Percentiles rank a stretch among this genome's conserved stretches.
phyloP scores from a whole-genome alignment of 306 rosid genomes.

The Notholithocarpus densiflorus region DNA sequence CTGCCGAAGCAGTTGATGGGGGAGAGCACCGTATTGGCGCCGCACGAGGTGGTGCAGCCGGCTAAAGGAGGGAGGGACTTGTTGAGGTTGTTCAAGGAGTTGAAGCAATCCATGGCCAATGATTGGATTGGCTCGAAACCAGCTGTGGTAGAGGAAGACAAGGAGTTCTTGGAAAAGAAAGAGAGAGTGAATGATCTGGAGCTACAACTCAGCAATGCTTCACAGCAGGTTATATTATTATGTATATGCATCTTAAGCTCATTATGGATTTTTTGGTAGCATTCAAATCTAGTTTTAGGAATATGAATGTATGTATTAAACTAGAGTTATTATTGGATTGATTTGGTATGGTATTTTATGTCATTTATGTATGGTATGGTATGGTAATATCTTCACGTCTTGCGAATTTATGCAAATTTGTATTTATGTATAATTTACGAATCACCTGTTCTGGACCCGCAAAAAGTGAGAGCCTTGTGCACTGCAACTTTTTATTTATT shows the following conservation, averaged over 20 bases:
- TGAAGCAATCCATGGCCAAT: constrained; percentile 78
- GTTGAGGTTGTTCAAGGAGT: constrained; percentile 83
- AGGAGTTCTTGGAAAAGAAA: constrained; percentile 78
- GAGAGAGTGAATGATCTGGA: constrained; percentile 71
- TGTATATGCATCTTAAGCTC: neutral
- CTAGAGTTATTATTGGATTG: neutral
- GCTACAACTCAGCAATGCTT: constrained; percentile 62
- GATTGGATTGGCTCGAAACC: constrained; percentile 89
- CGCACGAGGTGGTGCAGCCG: constrained; percentile 75
- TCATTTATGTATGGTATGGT: neutral
- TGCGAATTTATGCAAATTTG: neutral
- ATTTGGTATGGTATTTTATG: neutral
- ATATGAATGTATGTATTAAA: neutral
- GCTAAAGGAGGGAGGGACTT: constrained; percentile 89
- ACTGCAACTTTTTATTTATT: too few relatives aligned
- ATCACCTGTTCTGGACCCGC: too few relatives aligned
- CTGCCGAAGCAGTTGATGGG: constrained; percentile 74
- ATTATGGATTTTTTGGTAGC: neutral
- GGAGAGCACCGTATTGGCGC: constrained; percentile 49
- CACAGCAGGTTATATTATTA: constrained; percentile 64
- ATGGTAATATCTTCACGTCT: neutral
- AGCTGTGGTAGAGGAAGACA: constrained; percentile 78
- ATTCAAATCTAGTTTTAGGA: neutral
- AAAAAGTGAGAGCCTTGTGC: too few relatives aligned
- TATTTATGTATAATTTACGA: neutral